These are phyloP conservation scores for Kodamaea fungicola DNA, from an alignment of 1,139 yeast species.

Conservation along the genomic window DNA sequence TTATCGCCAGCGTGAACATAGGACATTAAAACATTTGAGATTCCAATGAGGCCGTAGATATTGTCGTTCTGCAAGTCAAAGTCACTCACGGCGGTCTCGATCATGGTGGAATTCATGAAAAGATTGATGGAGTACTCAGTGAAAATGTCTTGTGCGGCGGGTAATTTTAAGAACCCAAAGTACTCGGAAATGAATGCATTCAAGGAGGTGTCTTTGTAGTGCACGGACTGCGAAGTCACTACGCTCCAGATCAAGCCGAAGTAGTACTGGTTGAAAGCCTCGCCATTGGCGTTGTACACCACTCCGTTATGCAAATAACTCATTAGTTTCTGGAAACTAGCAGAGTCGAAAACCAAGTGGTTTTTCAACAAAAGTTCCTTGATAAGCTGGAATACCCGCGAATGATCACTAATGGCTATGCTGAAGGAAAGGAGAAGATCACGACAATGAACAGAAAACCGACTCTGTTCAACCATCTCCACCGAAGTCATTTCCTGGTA, in stretches of 20 bases:
- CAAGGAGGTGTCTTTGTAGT: conserved; percentile 21
- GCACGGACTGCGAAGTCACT: conserved; percentile 32
- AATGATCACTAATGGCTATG: conserved; percentile 36
- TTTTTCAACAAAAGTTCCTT: conserved; percentile 36
- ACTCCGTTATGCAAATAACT: conserved; percentile 33
- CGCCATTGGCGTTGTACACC: conserved; percentile 17
- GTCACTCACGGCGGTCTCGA: conserved; percentile 23
- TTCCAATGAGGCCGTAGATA: conserved; percentile 30
- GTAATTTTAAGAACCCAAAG: conserved; percentile 19
- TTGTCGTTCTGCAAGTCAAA: conserved; percentile 34
- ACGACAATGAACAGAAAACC: conserved; percentile 18
- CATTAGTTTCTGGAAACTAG: conserved; percentile 28
- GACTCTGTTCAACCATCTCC: conserved; percentile 3
- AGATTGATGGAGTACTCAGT: conserved; percentile 15
- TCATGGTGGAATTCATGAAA: conserved; percentile 29
- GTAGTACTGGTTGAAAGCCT: conserved; percentile 27
- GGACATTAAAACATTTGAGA: conserved; percentile 24
- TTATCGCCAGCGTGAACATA: conserved; percentile 12
- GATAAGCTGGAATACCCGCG: conserved; percentile 33
- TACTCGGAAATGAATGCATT: conserved; percentile 35
- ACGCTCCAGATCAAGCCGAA: conserved; percentile 33
- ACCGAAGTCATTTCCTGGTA: conserved; percentile 19
- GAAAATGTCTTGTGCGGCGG: conserved; percentile 5
- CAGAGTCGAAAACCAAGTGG: conserved; percentile 30
- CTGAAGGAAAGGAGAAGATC: conserved; percentile 31